These are phyloP conservation scores for Saturnispora besseyi DNA, from an alignment of 805 yeast species.

Conservation along the genomic window DNA sequence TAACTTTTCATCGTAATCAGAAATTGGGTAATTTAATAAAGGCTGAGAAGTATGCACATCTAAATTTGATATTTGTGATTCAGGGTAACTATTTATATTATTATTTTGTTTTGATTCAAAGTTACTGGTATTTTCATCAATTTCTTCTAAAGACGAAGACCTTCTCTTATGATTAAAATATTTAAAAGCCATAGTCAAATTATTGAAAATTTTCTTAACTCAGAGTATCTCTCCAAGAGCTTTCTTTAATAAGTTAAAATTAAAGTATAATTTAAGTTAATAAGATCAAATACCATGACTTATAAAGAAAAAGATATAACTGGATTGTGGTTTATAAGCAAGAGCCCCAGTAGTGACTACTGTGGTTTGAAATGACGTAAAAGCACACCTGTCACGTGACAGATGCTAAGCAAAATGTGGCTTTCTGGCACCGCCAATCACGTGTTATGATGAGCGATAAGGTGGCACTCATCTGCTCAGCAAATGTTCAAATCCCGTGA, in stretches of 20 bases:
- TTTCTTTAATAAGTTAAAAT: too few species aligned
- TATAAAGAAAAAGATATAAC: background rate
- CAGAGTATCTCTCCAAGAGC: background rate
- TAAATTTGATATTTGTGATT: background rate
- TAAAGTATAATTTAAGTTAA: too few species aligned
- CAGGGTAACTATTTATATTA: background rate
- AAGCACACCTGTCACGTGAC: background rate
- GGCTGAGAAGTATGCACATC: conserved; percentile 1
- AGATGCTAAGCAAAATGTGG: background rate
- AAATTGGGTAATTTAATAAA: background rate
- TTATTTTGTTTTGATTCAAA: background rate
- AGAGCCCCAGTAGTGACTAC: background rate
- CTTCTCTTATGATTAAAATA: background rate
- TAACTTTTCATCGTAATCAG: conserved; percentile 19
- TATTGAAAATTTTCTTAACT: background rate
- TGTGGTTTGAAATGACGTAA: background rate
- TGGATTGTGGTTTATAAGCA: background rate
- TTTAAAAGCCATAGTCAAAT: background rate
- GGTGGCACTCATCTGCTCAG: conserved; percentile 2
- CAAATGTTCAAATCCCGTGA: background rate
- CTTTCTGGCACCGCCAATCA: background rate
- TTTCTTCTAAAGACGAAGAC: background rate
- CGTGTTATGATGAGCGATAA: background rate
- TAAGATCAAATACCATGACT: background rate
- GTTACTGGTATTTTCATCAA: background rate